A percentile compares a stretch with the other conserved stretches of the same genome.
These are phyloP conservation scores for Alternaria sp. DNA, from an alignment of 2,329 filamentous ascomycete species.

Conservation along the genomic window DNA sequence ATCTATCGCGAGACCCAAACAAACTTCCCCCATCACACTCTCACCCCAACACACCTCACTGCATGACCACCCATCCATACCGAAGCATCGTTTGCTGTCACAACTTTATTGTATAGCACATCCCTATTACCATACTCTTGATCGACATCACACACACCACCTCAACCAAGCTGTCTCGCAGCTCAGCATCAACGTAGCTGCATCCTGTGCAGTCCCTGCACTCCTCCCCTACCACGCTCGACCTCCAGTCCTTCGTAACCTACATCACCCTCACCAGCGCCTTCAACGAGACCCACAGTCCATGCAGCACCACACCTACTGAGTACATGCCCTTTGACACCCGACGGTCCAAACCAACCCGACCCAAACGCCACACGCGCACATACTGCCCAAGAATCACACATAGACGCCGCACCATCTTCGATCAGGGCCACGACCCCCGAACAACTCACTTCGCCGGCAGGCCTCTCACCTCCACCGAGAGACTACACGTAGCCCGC, in stretches of 20 bases:
- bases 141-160: too few species aligned
- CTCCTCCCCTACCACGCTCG: neutral
- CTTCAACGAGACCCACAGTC: neutral
- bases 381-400: neutral
- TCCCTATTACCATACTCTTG: neutral
- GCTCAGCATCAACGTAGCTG: neutral
- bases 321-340: constrained; percentile 3
- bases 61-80: neutral
- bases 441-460: neutral
- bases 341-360: neutral
- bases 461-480: neutral
- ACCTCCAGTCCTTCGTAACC: neutral
- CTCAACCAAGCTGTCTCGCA: neutral
- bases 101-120: neutral
- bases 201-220: neutral
- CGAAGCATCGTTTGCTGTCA: neutral
- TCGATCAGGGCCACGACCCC: neutral
- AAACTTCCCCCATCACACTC: neutral
- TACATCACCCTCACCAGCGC: neutral
- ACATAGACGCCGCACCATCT: neutral
- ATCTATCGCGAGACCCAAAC: neutral
- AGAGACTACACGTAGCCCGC: constrained; percentile 11
- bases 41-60: neutral
- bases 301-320: neutral
- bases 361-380: neutral